These are phyloP conservation scores for Tulasnella sp. DNA, from an alignment of 768 basidiomycete genomes.

Conservation along the genomic window DNA sequence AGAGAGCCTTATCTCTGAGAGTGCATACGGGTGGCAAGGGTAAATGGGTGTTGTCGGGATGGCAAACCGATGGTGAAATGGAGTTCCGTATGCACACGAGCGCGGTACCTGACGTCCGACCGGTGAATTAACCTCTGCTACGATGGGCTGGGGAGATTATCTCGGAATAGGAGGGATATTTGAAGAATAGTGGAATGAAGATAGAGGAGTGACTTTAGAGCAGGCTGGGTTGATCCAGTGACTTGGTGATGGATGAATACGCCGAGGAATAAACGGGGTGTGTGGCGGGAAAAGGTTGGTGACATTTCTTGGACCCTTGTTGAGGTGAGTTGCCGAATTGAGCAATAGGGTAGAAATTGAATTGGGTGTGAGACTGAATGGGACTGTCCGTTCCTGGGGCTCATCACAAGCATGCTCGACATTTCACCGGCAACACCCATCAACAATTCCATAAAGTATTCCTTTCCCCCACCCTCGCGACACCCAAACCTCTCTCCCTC, in stretches of 20 bases:
- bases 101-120: too few relatives aligned
- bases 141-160: neutral
- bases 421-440: neutral
- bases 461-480: neutral
- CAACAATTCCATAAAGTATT: neutral
- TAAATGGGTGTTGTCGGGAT: neutral
- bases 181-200: neutral
- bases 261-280: neutral
- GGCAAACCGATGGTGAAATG: neutral
- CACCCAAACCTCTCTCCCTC: neutral
- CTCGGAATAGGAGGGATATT: neutral
- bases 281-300: neutral
- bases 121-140: neutral
- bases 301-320: neutral
- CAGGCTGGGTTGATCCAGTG: neutral
- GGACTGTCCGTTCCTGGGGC: neutral
- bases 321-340: neutral
- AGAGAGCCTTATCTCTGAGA: neutral
- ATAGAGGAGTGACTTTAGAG: neutral
- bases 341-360: neutral
- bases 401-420: neutral
- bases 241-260: neutral
- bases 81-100: neutral
- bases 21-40: neutral
- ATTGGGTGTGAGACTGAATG: constrained; percentile 2